A percentile compares a stretch with the other conserved stretches of the same genome.
Evolutionary conservation across 805 yeast genomes (phyloP).

Genomic region (Hanseniaspora mollemarum): DNA sequence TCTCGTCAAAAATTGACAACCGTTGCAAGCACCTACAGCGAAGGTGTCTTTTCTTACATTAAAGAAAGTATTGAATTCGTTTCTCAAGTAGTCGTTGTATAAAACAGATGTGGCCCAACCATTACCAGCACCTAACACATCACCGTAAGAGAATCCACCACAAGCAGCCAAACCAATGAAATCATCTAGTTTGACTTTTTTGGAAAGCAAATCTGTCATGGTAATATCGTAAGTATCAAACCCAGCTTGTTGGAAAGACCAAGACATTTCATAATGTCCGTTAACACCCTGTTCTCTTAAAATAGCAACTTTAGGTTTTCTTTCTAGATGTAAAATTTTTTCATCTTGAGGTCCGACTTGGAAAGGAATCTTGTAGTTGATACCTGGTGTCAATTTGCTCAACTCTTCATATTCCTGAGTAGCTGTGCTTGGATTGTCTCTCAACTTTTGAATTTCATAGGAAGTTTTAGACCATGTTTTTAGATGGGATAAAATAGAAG

Average conservation of each 20-base stretch:
- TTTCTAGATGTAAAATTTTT: conserved; percentile 21
- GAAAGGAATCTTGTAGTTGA: conserved; percentile 67
- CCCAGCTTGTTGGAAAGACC: conserved; percentile 91
- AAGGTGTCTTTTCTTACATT: conserved; percentile 80
- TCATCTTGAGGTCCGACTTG: conserved; percentile 36
- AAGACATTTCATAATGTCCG: conserved; percentile 97
- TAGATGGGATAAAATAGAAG: conserved; percentile 61
- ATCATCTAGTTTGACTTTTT: conserved; percentile 57
- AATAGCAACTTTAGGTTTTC: conserved; percentile 85
- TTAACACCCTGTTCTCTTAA: conserved; percentile 97
- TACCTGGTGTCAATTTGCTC: conserved; percentile 74
- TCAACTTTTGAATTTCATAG: conserved; percentile 73
- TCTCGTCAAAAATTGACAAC: conserved; percentile 90
- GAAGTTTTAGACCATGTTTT: conserved; percentile 81
- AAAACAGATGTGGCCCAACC: conserved; percentile 98
- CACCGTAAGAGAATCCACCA: conserved; percentile 98
- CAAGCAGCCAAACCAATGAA: conserved; percentile 95
- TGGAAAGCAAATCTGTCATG: conserved; percentile 80
- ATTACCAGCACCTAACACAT: conserved; percentile 95
- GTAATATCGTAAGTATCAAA: conserved; percentile 90
- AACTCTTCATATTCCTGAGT: conserved; percentile 72
- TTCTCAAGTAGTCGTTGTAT: conserved; percentile 64
- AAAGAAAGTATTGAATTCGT: conserved; percentile 71
- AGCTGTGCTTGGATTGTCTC: conserved; percentile 89
- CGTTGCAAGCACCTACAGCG: conserved; percentile 97